Percentiles rank a stretch among this genome's conserved stretches.
Evolutionary conservation across 495 filamentous ascomycete species (phyloP).

Genomic region (Oleoguttula mirabilis): DNA sequence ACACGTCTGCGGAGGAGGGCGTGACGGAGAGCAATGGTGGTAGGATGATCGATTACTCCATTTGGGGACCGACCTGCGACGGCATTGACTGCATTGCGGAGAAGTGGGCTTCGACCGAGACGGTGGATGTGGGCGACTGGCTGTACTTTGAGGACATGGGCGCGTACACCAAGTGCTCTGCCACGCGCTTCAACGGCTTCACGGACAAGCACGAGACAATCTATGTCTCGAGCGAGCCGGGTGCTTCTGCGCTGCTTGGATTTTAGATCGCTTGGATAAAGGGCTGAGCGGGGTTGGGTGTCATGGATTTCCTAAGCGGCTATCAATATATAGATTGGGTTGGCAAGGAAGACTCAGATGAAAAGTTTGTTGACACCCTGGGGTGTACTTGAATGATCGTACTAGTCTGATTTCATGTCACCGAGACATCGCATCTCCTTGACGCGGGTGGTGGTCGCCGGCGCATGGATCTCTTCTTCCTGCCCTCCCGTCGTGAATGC

Average conservation of each 20-base stretch:
- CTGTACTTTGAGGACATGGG: constrained; percentile 98
- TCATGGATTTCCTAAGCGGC: no score
- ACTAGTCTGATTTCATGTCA: no score
- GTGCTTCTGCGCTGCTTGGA: constrained; percentile 62
- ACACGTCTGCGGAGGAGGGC: constrained; percentile 14
- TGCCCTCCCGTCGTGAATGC: no score
- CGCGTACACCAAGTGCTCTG: constrained; percentile 93
- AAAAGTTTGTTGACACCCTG: no score
- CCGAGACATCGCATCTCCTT: no score
- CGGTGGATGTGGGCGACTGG: constrained; percentile 88
- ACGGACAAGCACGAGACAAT: constrained; percentile 81
- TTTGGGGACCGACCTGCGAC: constrained; percentile 98
- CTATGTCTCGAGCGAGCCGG: constrained; percentile 86
- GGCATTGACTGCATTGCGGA: constrained; percentile 86
- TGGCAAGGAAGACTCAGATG: no score
- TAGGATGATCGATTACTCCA: constrained; percentile 55
- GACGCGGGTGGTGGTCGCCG: no score
- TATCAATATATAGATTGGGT: no score
- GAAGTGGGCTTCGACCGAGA: constrained; percentile 57
- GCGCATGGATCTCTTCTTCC: no score
- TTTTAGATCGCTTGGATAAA: no score
- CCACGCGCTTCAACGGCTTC: constrained; percentile 98
- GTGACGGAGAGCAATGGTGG: constrained; percentile 9
- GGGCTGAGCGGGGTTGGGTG: no score
- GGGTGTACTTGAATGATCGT: no score